Percentiles rank a stretch among this genome's conserved stretches.
Evolutionary conservation across 495 filamentous ascomycete genomes (phyloP).

Genomic region (Aspergillus ellipticus): DNA sequence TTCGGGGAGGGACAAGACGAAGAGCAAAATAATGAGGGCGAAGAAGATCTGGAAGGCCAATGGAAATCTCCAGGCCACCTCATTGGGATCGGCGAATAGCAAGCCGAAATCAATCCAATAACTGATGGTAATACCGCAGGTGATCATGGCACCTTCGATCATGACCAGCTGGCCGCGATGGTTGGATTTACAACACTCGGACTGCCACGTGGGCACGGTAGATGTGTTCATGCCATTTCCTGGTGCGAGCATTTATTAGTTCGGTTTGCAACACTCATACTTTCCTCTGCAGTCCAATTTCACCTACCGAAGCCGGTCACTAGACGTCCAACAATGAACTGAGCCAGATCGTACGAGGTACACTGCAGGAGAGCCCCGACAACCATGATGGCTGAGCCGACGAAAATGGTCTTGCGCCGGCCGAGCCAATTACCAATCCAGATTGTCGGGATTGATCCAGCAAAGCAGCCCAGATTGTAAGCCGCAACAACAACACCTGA

Average conservation of each 20-base stretch:
- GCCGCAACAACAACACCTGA: conserved; percentile 57
- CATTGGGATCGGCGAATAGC: conserved; percentile 58
- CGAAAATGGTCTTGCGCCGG: conserved; percentile 64
- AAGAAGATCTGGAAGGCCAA: conserved; percentile 71
- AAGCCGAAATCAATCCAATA: conserved; percentile 77
- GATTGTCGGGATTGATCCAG: conserved; percentile 57
- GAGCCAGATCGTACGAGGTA: conserved; percentile 55
- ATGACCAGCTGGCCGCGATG: conserved; percentile 73
- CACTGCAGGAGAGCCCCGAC: conserved; percentile 63
- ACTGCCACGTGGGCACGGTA: conserved; percentile 74
- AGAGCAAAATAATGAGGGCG: conserved; percentile 54
- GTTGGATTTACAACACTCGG: conserved; percentile 71
- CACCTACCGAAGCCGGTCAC: conserved; percentile 54
- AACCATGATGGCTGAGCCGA: conserved; percentile 66
- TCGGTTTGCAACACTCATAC: neutral
- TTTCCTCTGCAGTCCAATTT: neutral
- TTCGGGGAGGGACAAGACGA: conserved; percentile 65
- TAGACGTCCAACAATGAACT: conserved; percentile 63
- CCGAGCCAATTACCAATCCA: conserved; percentile 65
- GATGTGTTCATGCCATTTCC: conserved; percentile 61
- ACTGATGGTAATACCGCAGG: conserved; percentile 65
- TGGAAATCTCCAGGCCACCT: conserved; percentile 71
- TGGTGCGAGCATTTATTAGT: conserved; percentile 14
- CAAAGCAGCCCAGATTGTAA: conserved; percentile 63
- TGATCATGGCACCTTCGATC: conserved; percentile 72